Conservation (phyloP, 768 basidiomycete species). For the Mycena galericulata region DNA sequence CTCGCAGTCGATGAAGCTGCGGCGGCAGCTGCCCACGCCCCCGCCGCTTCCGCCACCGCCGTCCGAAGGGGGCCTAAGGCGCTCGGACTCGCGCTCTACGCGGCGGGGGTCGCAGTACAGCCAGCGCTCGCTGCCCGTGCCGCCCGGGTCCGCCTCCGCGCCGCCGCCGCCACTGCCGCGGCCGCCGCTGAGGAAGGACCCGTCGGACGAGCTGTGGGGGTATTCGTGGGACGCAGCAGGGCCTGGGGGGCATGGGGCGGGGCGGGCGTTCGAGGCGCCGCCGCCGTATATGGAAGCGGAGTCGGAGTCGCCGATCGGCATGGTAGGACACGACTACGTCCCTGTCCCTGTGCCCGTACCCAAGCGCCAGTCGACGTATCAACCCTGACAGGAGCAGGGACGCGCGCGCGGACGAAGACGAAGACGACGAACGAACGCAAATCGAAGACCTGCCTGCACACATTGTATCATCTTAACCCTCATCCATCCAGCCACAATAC, state of each 20-base stretch:
- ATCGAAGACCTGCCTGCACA: background rate
- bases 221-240: slow-evolving; percentile 28
- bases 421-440: too few relatives aligned
- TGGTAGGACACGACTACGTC: slow-evolving; percentile 2
- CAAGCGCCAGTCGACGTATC: slow-evolving; percentile 9
- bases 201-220: slow-evolving; percentile 21
- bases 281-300: slow-evolving; percentile 25
- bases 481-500: background rate
- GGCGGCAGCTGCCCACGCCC: slow-evolving; percentile 39
- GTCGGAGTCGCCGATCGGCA: slow-evolving; percentile 15
- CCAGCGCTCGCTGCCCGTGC: slow-evolving; percentile 31
- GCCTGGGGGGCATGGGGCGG: background rate
- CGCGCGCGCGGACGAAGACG: too few relatives aligned
- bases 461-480: slow-evolving; percentile 25
- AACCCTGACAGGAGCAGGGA: too few relatives aligned
- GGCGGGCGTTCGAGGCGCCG: slow-evolving; percentile 28
- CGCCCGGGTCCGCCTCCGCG: slow-evolving; percentile 11
- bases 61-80: too few relatives aligned
- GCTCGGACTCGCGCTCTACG: background rate
- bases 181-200: slow-evolving; percentile 24
- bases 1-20: slow-evolving; percentile 43
- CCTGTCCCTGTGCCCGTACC: too few relatives aligned
- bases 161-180: slow-evolving; percentile 21
- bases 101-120: slow-evolving; percentile 29
- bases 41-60: slow-evolving; percentile 31